These are phyloP conservation scores for Yarrowia hollandica DNA, from an alignment of 805 yeast species.

Conservation along the genomic window DNA sequence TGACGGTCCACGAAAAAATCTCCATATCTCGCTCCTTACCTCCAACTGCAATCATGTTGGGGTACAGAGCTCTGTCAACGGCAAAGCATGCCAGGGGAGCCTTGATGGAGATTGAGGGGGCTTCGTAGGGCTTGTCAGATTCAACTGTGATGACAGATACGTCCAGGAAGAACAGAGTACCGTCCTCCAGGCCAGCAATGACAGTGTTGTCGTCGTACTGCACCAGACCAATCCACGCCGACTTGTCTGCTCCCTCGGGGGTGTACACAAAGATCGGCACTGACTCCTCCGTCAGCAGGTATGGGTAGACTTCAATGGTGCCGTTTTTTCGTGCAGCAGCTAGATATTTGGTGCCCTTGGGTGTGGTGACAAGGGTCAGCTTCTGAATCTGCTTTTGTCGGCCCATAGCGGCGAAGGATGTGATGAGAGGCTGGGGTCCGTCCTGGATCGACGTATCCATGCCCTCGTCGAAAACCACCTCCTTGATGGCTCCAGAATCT, in stretches of 20 bases:
- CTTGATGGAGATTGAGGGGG: slow-evolving; percentile 5
- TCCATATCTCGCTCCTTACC: slow-evolving; percentile 80
- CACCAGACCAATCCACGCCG: background rate
- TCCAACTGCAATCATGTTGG: slow-evolving; percentile 65
- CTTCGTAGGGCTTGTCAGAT: slow-evolving; percentile 13
- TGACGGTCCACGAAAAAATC: slow-evolving; percentile 36
- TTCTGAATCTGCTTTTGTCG: slow-evolving; percentile 42
- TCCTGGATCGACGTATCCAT: slow-evolving; percentile 77
- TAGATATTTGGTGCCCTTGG: slow-evolving; percentile 7
- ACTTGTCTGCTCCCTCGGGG: background rate
- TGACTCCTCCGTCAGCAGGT: slow-evolving; percentile 16
- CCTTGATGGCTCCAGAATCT: slow-evolving; percentile 53
- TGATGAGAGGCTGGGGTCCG: slow-evolving; percentile 63
- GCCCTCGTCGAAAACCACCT: slow-evolving; percentile 61
- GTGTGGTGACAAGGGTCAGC: slow-evolving; percentile 24
- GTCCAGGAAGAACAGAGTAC: background rate
- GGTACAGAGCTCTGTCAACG: slow-evolving; percentile 9
- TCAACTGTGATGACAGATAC: background rate
- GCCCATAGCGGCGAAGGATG: slow-evolving; percentile 46
- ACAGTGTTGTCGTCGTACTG: slow-evolving; percentile 19
- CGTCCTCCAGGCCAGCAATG: slow-evolving; percentile 10
- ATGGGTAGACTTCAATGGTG: slow-evolving; percentile 30
- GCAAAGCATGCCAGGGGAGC: slow-evolving; percentile 32
- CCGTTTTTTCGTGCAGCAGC: slow-evolving; percentile 33
- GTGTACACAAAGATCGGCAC: background rate